Conservation (phyloP, 331 rosid species). For the Cydonia oblonga region DNA sequence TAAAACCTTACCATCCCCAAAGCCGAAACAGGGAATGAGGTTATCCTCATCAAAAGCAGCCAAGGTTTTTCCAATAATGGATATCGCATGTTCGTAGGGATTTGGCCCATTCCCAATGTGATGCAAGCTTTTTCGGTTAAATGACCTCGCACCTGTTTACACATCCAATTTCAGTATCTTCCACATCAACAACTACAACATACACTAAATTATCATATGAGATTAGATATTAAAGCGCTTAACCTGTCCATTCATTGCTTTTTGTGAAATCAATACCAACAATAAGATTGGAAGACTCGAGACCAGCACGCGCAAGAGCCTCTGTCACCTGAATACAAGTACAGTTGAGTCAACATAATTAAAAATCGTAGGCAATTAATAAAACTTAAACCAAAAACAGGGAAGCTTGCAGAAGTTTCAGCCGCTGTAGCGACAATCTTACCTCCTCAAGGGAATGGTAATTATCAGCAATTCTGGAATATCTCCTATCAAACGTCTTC, state of each 20-base stretch:
- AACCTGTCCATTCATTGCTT: conserved; percentile 96
- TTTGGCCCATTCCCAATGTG: too few relatives aligned
- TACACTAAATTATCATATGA: not conserved
- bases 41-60: conserved; percentile 90
- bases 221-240: not conserved
- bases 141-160: conserved; percentile 46
- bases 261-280: conserved; percentile 82
- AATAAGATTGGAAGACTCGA: conserved; percentile 76
- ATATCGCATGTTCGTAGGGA: conserved; percentile 77
- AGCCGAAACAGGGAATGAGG: conserved; percentile 91
- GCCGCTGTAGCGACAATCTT: not conserved
- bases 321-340: conserved; percentile 43
- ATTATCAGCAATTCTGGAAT: conserved; percentile 69
- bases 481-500: conserved; percentile 54
- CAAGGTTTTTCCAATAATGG: conserved; percentile 71
- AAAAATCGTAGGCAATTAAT: not conserved
- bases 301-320: conserved; percentile 75
- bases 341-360: not conserved
- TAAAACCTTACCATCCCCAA: conserved; percentile 82
- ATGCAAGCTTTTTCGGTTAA: conserved; percentile 53
- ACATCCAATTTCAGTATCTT: conserved; percentile 22
- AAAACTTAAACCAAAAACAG: not conserved
- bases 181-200: not conserved
- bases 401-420: not conserved
- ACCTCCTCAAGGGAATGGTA: conserved; percentile 76